Percentiles rank a stretch among this genome's conserved stretches.
These are phyloP conservation scores for Verticillium alfalfae DNA, from an alignment of 2,329 filamentous ascomycete species.

Conservation along the genomic window DNA sequence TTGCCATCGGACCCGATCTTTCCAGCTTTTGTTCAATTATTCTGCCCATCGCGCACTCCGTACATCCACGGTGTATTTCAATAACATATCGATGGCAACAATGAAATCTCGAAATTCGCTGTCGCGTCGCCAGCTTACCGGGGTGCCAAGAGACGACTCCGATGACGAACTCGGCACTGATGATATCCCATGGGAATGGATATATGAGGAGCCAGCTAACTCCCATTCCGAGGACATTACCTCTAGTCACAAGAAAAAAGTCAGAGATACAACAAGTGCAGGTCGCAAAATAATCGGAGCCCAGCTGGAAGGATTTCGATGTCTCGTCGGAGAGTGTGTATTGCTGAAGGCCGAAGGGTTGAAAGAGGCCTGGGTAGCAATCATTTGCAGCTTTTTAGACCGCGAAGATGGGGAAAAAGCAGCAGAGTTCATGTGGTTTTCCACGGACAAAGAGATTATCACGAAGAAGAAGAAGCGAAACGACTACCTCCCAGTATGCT, in stretches of 20 bases:
- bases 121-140: conserved; percentile 17
- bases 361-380: conserved; percentile 86
- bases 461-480: conserved; percentile 76
- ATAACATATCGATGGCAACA: not conserved
- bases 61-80: no score
- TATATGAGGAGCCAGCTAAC: conserved; percentile 46
- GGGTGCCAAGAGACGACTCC: conserved; percentile 69
- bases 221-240: not conserved
- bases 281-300: conserved; percentile 66
- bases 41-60: no score
- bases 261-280: not conserved
- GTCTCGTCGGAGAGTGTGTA: conserved; percentile 75
- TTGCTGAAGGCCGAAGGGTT: conserved; percentile 82
- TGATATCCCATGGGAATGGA: conserved; percentile 74
- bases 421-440: conserved; percentile 94
- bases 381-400: conserved; percentile 78
- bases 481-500: conserved; percentile 65
- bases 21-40: no score
- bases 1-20: no score
- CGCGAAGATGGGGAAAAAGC: conserved; percentile 71
- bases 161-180: conserved; percentile 79
- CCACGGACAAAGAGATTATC: conserved; percentile 80
- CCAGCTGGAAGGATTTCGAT: conserved; percentile 74
- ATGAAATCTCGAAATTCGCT: not conserved
- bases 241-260: conserved; percentile 4